Base-by-base conservation (phyloP, 441 rosid species). In the Gossypium trilobum region DNA sequence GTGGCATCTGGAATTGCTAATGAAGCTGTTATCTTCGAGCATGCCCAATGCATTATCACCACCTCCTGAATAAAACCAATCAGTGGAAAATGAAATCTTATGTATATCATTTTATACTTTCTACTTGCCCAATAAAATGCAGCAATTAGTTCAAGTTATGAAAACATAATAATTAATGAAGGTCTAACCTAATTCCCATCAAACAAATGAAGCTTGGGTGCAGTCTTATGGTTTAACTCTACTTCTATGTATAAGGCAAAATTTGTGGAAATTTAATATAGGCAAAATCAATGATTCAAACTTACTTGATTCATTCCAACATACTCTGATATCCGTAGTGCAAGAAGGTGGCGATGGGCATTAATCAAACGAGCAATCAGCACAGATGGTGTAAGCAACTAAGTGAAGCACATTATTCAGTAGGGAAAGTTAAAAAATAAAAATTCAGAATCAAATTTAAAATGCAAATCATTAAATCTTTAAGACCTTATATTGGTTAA, bases 31-130 rank as follows among this genome's bases (percentile, higher is more conserved):
- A 95, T 91, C 86, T 92, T 92, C 31, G 92, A 83, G 82, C 99
- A 92, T 14, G 99, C 92, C 99, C 99, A 95, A 70, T 95, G 99
- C 98, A 92, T 95, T 85, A 92, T 87, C 77, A 91, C 99, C 78
- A 88, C 92, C 83, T 92, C 99, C 99, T 92, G 70, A 11, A 74
- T 48, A 57, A 81, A 50, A 31, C 73, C 78, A 70, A 79, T 7
- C 27, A 27, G 16, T 16, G 17, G 29, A 60, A 46, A 60, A 71
- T 71, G 25, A 57, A 58, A 16, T 27, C 59, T 50, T 51, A 48
- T 6, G 13, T 23, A 66, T 23, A 5, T 44, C 58, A 50, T 25
- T 14, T 48, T 16, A 11, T 42, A 25, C 39, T 27, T 42, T 48
- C 33, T 46, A 23, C 20, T 66, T 46, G 11, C 20, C 23, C 16